These are phyloP conservation scores for Colletotrichum brevisporum DNA, from an alignment of 2,329 filamentous ascomycete genomes.

Conservation along the genomic window DNA sequence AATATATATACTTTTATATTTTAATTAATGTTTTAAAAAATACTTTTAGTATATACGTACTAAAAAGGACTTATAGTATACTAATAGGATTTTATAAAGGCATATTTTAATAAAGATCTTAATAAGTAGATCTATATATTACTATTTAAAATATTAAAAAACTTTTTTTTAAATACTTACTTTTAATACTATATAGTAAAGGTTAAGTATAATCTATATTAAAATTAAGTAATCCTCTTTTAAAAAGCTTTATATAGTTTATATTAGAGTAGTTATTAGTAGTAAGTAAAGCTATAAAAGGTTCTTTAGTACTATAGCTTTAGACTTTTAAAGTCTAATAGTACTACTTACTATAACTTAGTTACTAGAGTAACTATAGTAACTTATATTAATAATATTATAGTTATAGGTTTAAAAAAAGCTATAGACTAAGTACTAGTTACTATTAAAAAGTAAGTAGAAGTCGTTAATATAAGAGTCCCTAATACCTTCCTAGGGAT, in stretches of 20 bases:
- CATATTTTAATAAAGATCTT: background rate
- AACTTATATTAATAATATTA: constrained; percentile 7
- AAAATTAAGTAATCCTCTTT: background rate
- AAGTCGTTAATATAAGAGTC: background rate
- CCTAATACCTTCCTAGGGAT: background rate
- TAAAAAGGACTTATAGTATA: background rate
- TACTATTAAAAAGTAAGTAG: background rate
- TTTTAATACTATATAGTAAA: background rate
- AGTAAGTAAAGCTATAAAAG: background rate
- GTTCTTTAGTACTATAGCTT: background rate
- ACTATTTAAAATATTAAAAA: background rate
- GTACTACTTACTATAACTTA: background rate
- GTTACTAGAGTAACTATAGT: background rate
- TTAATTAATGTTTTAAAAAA: background rate
- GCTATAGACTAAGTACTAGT: background rate
- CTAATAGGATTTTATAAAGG: background rate
- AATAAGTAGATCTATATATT: background rate
- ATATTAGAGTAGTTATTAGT: background rate
- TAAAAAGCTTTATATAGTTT: background rate
- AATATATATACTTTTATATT: background rate
- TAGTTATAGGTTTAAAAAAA: background rate
- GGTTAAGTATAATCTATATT: background rate
- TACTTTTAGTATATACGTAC: background rate
- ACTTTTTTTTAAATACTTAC: background rate
- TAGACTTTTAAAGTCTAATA: background rate